Base-by-base conservation (phyloP, 2,329 filamentous ascomycete species). In the Talaromyces rugulosus region DNA sequence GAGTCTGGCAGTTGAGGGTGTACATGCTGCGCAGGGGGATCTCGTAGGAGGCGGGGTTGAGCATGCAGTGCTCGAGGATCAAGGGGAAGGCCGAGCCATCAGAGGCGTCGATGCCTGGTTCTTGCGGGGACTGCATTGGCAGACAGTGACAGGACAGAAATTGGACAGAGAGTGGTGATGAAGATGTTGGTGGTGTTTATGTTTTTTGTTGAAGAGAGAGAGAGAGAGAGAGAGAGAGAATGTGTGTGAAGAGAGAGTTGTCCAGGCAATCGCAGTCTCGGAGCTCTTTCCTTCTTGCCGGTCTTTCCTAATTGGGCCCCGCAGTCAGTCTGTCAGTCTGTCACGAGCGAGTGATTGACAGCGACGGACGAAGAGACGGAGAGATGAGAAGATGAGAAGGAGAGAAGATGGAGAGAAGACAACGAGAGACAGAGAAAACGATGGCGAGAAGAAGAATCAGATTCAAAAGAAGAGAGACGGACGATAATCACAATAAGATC, bases 21-120 rank as follows among this genome's bases (percentile, higher is more conserved):
- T 88, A 89, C 84, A 89, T 88, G 65, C 85, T 88, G 62, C 86
- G 83, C 31, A 89, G 79, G 23, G 87, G 87, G 34, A 89, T 85
- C 68, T 89, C 87, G 69, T 89, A 88, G 67, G 80, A 83, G 68
- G 80, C 82, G 8, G 85, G 85, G 69, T 88, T 86, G 62, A 83
- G 81, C 59, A 87, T 75, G 62, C 87, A 79, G 70, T 86, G 84
- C 62, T 86, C 84, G 56, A 86, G 77, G 63, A 87, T 84, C 80
- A 82, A 80, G 63, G 78, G 74, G 70, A 81, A 75, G 28, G 76
- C 74, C 42, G 76, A 74, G 64, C 77, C 78, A 66, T 78, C 74
- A 7, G 72, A 72, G 61, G 61, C 63, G 59, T 69, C 66, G 55
- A 66, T 61, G 14, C 58, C 54, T 59, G 70, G 63, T 47, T 66